These are phyloP conservation scores for Phytophthora boehmeriae DNA, from an alignment of 352 stramenopile species.

Conservation along the genomic window DNA sequence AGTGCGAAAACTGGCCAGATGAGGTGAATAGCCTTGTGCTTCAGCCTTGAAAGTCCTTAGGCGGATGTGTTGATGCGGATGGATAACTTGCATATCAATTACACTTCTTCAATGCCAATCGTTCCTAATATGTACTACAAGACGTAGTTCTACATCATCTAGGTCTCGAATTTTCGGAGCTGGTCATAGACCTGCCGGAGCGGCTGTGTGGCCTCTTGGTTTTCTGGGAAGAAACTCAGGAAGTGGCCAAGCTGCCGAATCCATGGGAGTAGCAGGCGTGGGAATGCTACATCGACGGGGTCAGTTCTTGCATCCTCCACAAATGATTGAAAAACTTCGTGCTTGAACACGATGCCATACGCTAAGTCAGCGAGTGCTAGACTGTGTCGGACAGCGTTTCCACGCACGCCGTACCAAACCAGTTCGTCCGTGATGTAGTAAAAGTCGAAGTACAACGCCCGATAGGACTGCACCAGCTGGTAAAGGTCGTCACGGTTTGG, in stretches of 20 bases:
- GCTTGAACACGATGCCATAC: slow-evolving; percentile 86
- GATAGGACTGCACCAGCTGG: slow-evolving; percentile 78
- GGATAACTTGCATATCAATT: no score
- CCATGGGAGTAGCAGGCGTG: slow-evolving; percentile 80
- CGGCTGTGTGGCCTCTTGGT: slow-evolving; percentile 80
- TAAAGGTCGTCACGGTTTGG: slow-evolving; percentile 52
- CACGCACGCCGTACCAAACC: slow-evolving; percentile 86
- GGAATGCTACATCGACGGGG: slow-evolving; percentile 46
- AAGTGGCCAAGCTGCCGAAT: slow-evolving; percentile 88
- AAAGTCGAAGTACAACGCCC: slow-evolving; percentile 89
- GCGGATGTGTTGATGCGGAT: no score
- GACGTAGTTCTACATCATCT: slow-evolving; percentile 15
- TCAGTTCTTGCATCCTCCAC: slow-evolving; percentile 35
- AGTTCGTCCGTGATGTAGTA: slow-evolving; percentile 92
- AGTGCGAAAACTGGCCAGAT: no score
- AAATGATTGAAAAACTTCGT: slow-evolving; percentile 85
- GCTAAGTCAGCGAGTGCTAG: slow-evolving; percentile 82
- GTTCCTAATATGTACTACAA: background rate
- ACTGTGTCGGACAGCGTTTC: slow-evolving; percentile 82
- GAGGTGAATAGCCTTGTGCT: no score
- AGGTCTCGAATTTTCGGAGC: slow-evolving; percentile 75
- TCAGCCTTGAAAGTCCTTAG: background rate
- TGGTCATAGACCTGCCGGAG: slow-evolving; percentile 83
- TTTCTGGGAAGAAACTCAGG: slow-evolving; percentile 87
- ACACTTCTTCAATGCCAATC: background rate